Conservation (phyloP, 495 filamentous ascomycete genomes). For the Talaromyces thailandensis region DNA sequence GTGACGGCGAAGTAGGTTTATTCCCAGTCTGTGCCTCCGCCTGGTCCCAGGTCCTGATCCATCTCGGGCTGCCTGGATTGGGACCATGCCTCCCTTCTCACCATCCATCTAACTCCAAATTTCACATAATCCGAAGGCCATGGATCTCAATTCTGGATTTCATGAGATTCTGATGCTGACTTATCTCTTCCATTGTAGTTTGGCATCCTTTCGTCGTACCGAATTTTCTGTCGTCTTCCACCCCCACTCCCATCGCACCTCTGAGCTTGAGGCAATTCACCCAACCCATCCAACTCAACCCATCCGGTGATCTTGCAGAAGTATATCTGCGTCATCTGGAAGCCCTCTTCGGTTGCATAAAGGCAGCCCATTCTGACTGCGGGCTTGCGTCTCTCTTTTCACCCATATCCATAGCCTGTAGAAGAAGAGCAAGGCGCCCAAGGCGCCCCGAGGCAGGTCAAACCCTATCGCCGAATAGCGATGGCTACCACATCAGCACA, state of each 20-base stretch:
- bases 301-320: not conserved
- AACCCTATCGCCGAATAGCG: not conserved
- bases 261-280: not conserved
- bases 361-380: not conserved
- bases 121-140: not conserved
- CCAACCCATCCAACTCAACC: not conserved
- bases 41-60: not conserved
- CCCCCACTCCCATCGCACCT: not conserved
- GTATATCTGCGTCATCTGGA: not conserved
- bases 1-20: not conserved
- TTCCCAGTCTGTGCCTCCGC: not conserved
- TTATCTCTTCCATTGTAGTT: not conserved
- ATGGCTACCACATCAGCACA: not conserved
- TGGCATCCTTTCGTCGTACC: not conserved
- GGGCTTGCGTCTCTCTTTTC: not conserved
- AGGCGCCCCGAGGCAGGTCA: not conserved
- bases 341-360: not conserved
- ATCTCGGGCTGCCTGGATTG: not conserved
- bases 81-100: not conserved
- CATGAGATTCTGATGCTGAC: not conserved
- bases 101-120: not conserved
- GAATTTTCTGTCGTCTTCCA: not conserved
- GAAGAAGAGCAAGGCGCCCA: slow-evolving; percentile 4
- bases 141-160: not conserved
- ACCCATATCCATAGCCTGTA: not conserved